Base-by-base conservation (phyloP, 768 basidiomycete genomes). In the Phlebiopsis gigantea region DNA sequence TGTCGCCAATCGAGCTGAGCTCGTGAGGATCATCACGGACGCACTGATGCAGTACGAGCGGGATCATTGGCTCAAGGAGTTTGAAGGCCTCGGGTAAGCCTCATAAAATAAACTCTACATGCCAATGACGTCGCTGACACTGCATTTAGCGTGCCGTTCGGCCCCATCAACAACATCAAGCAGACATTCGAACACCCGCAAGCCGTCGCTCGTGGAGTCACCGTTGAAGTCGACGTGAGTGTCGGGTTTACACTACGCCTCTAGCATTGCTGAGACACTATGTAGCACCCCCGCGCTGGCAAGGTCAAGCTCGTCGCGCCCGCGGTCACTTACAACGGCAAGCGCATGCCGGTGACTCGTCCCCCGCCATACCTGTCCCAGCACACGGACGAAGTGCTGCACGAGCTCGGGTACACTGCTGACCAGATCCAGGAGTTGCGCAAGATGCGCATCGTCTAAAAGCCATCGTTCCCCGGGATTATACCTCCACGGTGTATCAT, bases 111-210 rank as follows among this genome's bases (percentile, higher is more conserved):
- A n/a, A n/a, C n/a, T 44, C n/a, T 39, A 22, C 19, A 30, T 8
- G 7, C 21, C 4, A 24, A 14, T 19, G 17, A 39, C 44, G n/a
- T n/a, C n/a, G n/a, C n/a, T n/a, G n/a, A n/a, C n/a, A n/a, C n/a
- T n/a, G n/a, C 2, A 39, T 39, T 39, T 15, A 90, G 88, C 10
- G 83, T 93, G 24, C 90, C 91, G 6, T 87, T 88, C 70, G 90
- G 89, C 28, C 95, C 95, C 17, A 96, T 98, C 74, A 97, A 97
- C 68, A 87, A 91, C 62, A 91, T 98, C 58, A 67, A 79, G 57
- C 84, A 93, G 69, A 93, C 95, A 2, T 98, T 97, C 65, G 81
- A 83, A 30, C 95, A 97, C 70, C 92, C 93, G 6, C 79, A 92
- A 74, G 91, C 90, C 1, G 65, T 85, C 41, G 93, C 93, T 26